Conservation (phyloP, 306 rosid species). For the Parietaria judaica region DNA sequence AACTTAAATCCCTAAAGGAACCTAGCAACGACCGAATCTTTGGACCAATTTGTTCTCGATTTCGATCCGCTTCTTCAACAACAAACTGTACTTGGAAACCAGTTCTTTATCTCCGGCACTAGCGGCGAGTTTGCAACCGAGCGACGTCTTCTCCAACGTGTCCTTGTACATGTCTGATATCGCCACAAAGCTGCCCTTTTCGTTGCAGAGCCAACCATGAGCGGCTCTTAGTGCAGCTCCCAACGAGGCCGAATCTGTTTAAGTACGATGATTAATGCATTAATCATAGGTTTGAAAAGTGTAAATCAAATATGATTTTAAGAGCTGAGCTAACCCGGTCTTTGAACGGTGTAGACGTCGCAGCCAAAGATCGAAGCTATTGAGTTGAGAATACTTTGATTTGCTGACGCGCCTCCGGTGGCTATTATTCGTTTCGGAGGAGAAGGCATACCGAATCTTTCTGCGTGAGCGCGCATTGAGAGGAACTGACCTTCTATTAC, state of each 20-base stretch:
- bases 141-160: constrained; percentile 57
- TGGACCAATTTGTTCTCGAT: constrained; percentile 72
- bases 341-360: constrained; percentile 82
- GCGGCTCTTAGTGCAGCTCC: constrained; percentile 98
- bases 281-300: neutral
- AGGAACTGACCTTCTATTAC: constrained; percentile 79
- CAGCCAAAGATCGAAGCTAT: constrained; percentile 84
- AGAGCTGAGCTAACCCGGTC: constrained; percentile 53
- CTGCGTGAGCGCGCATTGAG: constrained; percentile 95
- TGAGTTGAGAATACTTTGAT: constrained; percentile 54
- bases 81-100: constrained; percentile 46
- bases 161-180: constrained; percentile 56
- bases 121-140: constrained; percentile 57
- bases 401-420: constrained; percentile 94
- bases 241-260: constrained; percentile 86
- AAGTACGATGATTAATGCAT: neutral
- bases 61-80: constrained; percentile 72
- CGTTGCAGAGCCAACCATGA: constrained; percentile 81
- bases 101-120: constrained; percentile 49
- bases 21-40: constrained; percentile 56
- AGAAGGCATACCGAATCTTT: constrained; percentile 92
- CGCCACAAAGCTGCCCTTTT: constrained; percentile 58
- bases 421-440: constrained; percentile 92
- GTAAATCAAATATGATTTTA: neutral
- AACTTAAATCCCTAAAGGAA: neutral